Evolutionary conservation across 2,329 filamentous ascomycete species (phyloP).

Genomic region (Chaetomiaceae sp.): DNA sequence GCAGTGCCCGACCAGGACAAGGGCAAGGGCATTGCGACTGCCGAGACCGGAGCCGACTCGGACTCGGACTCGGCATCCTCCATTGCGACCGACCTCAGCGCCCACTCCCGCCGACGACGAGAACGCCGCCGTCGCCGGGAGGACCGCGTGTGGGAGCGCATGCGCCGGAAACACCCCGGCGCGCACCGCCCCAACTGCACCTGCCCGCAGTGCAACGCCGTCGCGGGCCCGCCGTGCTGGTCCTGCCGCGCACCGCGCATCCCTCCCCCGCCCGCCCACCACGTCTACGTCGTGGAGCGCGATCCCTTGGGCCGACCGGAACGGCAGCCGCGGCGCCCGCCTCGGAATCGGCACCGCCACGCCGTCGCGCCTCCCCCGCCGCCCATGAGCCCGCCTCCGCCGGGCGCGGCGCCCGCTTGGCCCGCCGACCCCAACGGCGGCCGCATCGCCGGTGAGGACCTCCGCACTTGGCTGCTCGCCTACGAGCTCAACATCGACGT

Average conservation of each 20-base stretch:
- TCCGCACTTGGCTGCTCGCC: conserved; percentile 41
- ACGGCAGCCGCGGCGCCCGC: conserved; percentile 10
- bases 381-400: conserved; percentile 8
- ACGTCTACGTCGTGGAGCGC: conserved; percentile 1
- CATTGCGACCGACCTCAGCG: conserved; percentile 33
- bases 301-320: conserved; percentile 2
- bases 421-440: conserved; percentile 18
- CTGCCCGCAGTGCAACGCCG: conserved; percentile 36
- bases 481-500: conserved; percentile 44
- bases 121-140: conserved; percentile 31
- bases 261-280: conserved; percentile 21
- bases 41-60: conserved; percentile 27
- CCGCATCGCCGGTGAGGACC: conserved; percentile 39
- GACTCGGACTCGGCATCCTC: conserved; percentile 31
- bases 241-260: conserved; percentile 33
- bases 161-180: conserved; percentile 39
- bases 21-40: conserved; percentile 34
- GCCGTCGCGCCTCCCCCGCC: conserved; percentile 2
- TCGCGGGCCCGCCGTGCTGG: conserved; percentile 36
- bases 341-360: conserved; percentile 14
- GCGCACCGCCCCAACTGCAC: conserved; percentile 39
- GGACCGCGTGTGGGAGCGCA: conserved; percentile 32
- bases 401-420: background rate
- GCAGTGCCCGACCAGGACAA: conserved; percentile 33
- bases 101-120: conserved; percentile 29